Evolutionary conservation across 768 basidiomycete species (phyloP).

Genomic region (Boletus insuetus): DNA sequence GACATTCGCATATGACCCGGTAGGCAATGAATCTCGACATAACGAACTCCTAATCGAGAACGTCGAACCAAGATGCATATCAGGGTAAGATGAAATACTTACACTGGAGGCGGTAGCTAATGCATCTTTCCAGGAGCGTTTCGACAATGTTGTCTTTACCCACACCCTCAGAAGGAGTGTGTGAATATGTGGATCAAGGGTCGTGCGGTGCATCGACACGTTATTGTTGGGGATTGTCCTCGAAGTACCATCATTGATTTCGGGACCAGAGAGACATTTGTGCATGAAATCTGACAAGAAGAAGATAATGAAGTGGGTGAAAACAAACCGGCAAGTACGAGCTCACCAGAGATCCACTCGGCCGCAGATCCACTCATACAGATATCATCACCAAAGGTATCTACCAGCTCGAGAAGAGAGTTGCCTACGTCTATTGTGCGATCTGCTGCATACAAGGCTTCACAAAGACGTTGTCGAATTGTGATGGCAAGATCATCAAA

Average conservation of each 20-base stretch:
- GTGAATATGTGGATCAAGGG: background rate
- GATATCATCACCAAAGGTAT: background rate
- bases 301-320: background rate
- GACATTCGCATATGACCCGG: background rate
- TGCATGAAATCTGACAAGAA: background rate
- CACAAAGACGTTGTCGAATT: background rate
- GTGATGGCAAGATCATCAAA: background rate
- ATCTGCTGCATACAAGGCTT: background rate
- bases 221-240: too few relatives aligned
- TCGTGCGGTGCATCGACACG: too few relatives aligned
- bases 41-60: background rate
- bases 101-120: background rate
- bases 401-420: background rate
- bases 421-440: background rate
- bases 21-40: background rate
- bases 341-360: background rate
- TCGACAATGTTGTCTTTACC: background rate
- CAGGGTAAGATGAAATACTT: background rate
- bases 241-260: too few relatives aligned
- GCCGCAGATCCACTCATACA: too few relatives aligned
- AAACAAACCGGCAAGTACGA: background rate
- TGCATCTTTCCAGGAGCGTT: background rate
- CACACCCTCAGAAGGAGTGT: background rate
- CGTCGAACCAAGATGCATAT: background rate
- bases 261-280: background rate